Conservation (phyloP, 495 filamentous ascomycete species). For the Aspergillus avenaceus region DNA sequence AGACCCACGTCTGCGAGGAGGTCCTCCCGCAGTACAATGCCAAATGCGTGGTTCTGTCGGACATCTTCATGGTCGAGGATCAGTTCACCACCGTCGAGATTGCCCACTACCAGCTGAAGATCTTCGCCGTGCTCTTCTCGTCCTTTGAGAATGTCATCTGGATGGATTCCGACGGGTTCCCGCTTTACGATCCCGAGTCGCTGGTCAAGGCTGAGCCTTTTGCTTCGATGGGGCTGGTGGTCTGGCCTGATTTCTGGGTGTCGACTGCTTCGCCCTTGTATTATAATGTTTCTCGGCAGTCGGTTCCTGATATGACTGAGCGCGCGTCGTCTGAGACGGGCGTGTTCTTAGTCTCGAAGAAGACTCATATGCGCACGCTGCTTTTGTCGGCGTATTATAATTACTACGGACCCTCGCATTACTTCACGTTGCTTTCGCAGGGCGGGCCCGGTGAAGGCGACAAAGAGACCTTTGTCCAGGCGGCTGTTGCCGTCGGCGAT, state of each 20-base stretch:
- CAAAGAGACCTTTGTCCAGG: slow-evolving; percentile 61
- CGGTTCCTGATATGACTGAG: slow-evolving; percentile 30
- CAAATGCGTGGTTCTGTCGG: slow-evolving; percentile 47
- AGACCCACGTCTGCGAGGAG: slow-evolving; percentile 47
- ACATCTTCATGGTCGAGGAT: slow-evolving; percentile 33
- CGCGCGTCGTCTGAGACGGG: slow-evolving; percentile 53
- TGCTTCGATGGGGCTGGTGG: slow-evolving; percentile 47
- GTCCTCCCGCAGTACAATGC: slow-evolving; percentile 49
- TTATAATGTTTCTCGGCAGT: slow-evolving; percentile 50
- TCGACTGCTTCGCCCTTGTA: slow-evolving; percentile 49
- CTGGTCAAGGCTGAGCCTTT: slow-evolving; percentile 51
- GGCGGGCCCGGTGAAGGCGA: slow-evolving; percentile 56
- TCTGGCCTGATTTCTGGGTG: slow-evolving; percentile 62
- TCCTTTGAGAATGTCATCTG: slow-evolving; percentile 58
- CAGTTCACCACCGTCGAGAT: slow-evolving; percentile 15
- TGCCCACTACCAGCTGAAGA: slow-evolving; percentile 55
- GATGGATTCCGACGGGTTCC: slow-evolving; percentile 58
- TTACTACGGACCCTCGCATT: slow-evolving; percentile 53
- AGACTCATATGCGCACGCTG: slow-evolving; percentile 45
- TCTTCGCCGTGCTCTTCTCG: slow-evolving; percentile 55
- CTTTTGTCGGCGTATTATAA: slow-evolving; percentile 62
- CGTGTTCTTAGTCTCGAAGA: slow-evolving; percentile 55
- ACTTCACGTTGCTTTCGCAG: slow-evolving; percentile 55
- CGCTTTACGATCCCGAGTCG: slow-evolving; percentile 46
- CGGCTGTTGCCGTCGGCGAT: slow-evolving; percentile 44